Evolutionary conservation across 768 basidiomycete genomes (phyloP), one percentile per base, ranked within the genome.

Genomic region (Termitomyces sp.): DNA sequence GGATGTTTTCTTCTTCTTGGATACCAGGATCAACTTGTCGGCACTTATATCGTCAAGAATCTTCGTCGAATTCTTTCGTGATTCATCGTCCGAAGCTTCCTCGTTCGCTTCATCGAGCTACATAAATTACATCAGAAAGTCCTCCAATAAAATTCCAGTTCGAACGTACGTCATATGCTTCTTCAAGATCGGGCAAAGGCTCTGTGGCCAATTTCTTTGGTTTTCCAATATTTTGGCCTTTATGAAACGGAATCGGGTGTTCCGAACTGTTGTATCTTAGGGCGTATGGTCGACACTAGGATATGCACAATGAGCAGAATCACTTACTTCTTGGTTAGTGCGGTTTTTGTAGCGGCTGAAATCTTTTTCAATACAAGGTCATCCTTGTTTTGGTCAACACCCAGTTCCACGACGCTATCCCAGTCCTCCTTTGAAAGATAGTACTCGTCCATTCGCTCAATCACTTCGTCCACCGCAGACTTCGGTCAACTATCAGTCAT

Each of bases 171-270:
- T 91, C 93, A 63, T 88, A 90, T 0, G 87, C 95, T 53, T 98
- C 96, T 69, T 98, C 96, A 20, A 94, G 79, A 74, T 98, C 96
- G 0, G 96, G 94, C 10, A 84, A 83, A 5, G 89, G 82, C 4
- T 85, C 91, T 47, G 75, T 78, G 1, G 85, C 82, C 41, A 95
- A 77, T 66, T 89, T 95, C 82, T 93, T 95, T 1, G 88, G 85
- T 69, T 89, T 93, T 18, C 91, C 89, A 9, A 93, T 74, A 62
- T 93, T 90, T 61, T 81, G 77, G 3, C 88, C 92, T 66, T 94
- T 95, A 73, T 98, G 86, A 82, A 96, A 98, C 1, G 97, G 86
- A 66, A 99, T 90, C 0, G 97, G 97, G 70, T 98, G 96, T 44
- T 95, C 93, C 16, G 74, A 72, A 9, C 85, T 75, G 72, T 98